These are phyloP conservation scores for Trypanosoma theileri DNA, from an alignment of 208 protist species.

Conservation along the genomic window DNA sequence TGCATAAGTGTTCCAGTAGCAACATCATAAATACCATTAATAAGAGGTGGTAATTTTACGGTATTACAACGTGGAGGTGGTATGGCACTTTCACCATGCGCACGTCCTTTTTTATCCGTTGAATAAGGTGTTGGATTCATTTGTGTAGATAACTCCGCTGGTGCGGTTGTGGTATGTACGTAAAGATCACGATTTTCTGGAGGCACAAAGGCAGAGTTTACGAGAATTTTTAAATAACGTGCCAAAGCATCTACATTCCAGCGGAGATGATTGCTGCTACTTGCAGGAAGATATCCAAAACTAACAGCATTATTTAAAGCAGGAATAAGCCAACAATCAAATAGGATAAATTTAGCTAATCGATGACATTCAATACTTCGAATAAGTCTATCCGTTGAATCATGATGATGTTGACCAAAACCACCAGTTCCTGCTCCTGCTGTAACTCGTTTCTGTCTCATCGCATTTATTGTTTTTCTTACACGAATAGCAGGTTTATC, in stretches of 20 bases:
- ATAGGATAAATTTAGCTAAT: constrained; percentile 83
- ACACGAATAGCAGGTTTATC: constrained; percentile 34
- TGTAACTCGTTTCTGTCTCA: constrained; percentile 51
- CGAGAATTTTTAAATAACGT: constrained; percentile 85
- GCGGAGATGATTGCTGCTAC: constrained; percentile 70
- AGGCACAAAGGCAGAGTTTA: constrained; percentile 66
- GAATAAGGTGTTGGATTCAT: background rate
- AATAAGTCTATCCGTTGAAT: constrained; percentile 50
- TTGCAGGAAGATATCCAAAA: constrained; percentile 67
- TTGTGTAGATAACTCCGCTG: background rate
- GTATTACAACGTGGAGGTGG: constrained; percentile 30
- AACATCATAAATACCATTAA: constrained; percentile 88
- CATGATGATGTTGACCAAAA: constrained; percentile 27
- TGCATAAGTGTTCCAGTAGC: constrained; percentile 67
- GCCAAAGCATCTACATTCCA: constrained; percentile 89
- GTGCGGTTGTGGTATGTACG: constrained; percentile 16
- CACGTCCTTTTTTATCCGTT: constrained; percentile 10
- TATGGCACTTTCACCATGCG: background rate
- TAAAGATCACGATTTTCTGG: constrained; percentile 11
- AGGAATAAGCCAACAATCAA: constrained; percentile 88
- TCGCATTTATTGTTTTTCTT: constrained; percentile 32
- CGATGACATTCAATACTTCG: constrained; percentile 71
- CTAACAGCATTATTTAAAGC: constrained; percentile 72
- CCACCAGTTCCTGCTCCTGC: background rate
- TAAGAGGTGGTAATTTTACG: constrained; percentile 60